Percentiles rank a stretch among this genome's conserved stretches.
Conservation (phyloP, 768 basidiomycete species). For the Cystobasidium tubakii region DNA sequence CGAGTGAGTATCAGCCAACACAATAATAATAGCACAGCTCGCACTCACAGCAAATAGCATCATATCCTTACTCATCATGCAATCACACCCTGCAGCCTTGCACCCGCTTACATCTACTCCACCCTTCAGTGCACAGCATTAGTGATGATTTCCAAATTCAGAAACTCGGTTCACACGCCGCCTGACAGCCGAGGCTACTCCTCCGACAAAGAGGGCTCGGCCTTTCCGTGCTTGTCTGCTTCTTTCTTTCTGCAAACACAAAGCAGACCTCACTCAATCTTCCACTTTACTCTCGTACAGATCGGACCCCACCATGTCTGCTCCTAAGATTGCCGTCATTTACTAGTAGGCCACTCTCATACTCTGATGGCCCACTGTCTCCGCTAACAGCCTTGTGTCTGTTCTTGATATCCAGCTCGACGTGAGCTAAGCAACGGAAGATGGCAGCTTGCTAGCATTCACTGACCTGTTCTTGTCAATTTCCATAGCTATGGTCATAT, state of each 20-base stretch:
- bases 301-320: background rate
- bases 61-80: no score
- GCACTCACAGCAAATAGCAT: no score
- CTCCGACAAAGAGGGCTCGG: background rate
- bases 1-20: no score
- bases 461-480: no score
- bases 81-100: no score
- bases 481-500: constrained; percentile 50
- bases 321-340: constrained; percentile 42
- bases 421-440: constrained; percentile 2
- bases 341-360: constrained; percentile 39
- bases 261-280: background rate
- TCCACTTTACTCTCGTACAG: background rate
- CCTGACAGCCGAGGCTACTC: background rate
- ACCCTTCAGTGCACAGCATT: no score
- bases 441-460: background rate
- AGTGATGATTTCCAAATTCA: background rate
- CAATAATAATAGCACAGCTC: no score
- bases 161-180: background rate
- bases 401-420: background rate
- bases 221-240: background rate
- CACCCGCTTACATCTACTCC: no score
- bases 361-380: background rate
- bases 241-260: background rate
- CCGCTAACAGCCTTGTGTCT: background rate